Base-by-base conservation (phyloP, 2,329 filamentous ascomycete species). In the Curvularia spicifera region DNA sequence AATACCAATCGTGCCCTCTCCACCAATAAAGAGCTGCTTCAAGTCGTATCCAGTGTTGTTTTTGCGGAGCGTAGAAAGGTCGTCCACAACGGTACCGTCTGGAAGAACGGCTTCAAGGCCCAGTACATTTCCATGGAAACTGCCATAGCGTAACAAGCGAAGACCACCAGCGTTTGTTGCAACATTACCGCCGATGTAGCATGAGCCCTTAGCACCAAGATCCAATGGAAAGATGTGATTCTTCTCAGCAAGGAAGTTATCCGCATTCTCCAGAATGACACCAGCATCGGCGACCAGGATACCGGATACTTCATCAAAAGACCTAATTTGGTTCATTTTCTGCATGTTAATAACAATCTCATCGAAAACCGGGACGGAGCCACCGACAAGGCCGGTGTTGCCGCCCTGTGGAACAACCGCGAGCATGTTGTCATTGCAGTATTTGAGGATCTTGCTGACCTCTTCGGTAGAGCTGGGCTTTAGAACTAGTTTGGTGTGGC, bases 41-140 rank as follows among this genome's bases (percentile, higher is more conserved):
- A 97, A 79, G 76, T 99, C 96, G 78, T 98, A 99, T 28, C 95
- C 95, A 1, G 95, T 99, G 81, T 99, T 99, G 83, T 99, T 98
- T 83, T 99, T 99, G 66, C 95, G 88, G 57, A 99, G 83, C 59
- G 86, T 93, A 67, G 87, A 90, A 31, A 99, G 87, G 69, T 97
- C 93, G 69, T 98, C 88, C 45, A 99, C 84, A 67, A 99, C 85
- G 6, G 93, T 97, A 53, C 95, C 95, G 73, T 99, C 91, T 0
- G 95, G 91, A 40, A 99, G 83, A 8, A 99, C 96, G 20, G 90
- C 95, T 80, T 99, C 94, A 51, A 99, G 83, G 26, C 95, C 95
- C 15, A 99, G 84, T 1, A 98, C 92, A 56, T 85, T 97, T 22
- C 95, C 95, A 78, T 99, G 95, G 64, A 99, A 82, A 76, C 91